Evolutionary conservation across 2,329 filamentous ascomycete genomes (phyloP).

Genomic region (Cladorrhinum sp.): DNA sequence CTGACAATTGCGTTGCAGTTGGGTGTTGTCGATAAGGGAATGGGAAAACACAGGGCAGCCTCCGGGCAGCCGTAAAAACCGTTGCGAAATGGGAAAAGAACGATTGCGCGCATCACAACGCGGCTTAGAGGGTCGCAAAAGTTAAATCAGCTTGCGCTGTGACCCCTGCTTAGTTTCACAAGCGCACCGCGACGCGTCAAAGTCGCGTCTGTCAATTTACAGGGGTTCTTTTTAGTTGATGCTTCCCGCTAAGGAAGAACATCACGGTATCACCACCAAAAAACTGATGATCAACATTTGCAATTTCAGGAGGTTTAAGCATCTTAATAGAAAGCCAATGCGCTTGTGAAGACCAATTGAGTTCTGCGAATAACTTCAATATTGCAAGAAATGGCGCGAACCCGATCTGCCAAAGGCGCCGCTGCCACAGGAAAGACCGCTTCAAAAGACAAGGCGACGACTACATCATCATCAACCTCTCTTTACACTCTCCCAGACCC

Average conservation of each 20-base stretch:
- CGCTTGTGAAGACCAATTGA: neutral
- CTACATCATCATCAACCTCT: constrained; percentile 26
- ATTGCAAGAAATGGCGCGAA: constrained; percentile 43
- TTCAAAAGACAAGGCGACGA: constrained; percentile 30
- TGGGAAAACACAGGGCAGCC: neutral
- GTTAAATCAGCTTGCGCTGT: constrained; percentile 5
- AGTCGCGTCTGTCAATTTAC: constrained; percentile 21
- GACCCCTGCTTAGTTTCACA: constrained; percentile 5
- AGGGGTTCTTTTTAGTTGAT: constrained; percentile 14
- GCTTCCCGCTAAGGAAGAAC: neutral
- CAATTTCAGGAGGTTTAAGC: no score
- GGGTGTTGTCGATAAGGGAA: neutral
- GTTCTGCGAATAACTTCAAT: neutral
- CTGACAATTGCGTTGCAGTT: constrained; percentile 12
- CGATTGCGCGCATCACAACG: neutral
- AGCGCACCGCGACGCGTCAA: constrained; percentile 18
- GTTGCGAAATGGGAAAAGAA: neutral
- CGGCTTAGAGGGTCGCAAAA: constrained; percentile 6
- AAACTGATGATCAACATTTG: neutral
- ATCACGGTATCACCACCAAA: constrained; percentile 7
- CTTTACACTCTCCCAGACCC: constrained; percentile 42
- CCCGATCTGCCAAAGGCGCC: constrained; percentile 42
- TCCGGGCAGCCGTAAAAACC: neutral
- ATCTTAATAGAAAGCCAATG: constrained; percentile 2
- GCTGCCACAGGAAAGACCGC: constrained; percentile 30